A percentile compares a stretch with the other conserved stretches of the same genome.
These are phyloP conservation scores for Mimosa pudica DNA, from an alignment of 306 rosid species.

Conservation along the genomic window DNA sequence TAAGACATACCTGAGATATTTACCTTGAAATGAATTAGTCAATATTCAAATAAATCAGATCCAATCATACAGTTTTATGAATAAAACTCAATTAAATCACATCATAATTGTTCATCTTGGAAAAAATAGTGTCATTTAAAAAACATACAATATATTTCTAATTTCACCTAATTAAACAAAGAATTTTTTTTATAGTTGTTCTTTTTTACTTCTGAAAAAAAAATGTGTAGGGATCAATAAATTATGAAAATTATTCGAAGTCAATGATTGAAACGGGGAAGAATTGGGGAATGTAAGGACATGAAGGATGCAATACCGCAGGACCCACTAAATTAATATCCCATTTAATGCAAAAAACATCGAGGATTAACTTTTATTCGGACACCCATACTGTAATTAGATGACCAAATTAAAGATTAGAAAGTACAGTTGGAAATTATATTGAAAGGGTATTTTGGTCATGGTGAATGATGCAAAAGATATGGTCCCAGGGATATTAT, in stretches of 20 bases:
- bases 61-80: no score
- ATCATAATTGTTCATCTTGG: neutral
- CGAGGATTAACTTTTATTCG: slow-evolving; percentile 32
- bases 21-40: no score
- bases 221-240: neutral
- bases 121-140: neutral
- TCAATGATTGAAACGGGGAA: slow-evolving; percentile 51
- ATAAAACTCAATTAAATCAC: neutral
- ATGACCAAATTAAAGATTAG: slow-evolving; percentile 24
- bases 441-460: slow-evolving; percentile 34
- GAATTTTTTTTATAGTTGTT: neutral
- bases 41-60: no score
- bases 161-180: neutral
- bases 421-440: neutral
- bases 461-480: neutral
- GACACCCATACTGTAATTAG: slow-evolving; percentile 24
- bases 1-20: no score
- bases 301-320: slow-evolving; percentile 35
- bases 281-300: slow-evolving; percentile 41
- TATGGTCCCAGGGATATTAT: slow-evolving; percentile 16
- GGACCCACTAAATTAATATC: slow-evolving; percentile 52
- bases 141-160: neutral
- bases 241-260: neutral
- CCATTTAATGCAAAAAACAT: slow-evolving; percentile 54
- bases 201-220: neutral